phyloP scores from a whole-genome alignment of 345 rosid genomes.

The Corchorus olitorius region DNA sequence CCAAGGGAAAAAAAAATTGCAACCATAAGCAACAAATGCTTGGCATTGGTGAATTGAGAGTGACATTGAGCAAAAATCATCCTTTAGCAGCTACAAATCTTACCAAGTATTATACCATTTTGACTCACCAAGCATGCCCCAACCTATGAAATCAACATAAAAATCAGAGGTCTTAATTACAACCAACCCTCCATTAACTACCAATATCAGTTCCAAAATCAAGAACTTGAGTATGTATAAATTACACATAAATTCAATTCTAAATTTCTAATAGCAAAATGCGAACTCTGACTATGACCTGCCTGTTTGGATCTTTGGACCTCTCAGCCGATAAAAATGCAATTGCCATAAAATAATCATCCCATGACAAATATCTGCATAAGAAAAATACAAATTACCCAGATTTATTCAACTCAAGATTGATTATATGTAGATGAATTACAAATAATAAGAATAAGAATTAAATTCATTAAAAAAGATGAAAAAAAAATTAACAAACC shows the following conservation, averaged over 20 bases:
- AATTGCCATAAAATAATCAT: conserved; percentile 93
- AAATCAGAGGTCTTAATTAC: conserved; percentile 19
- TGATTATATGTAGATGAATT: neutral
- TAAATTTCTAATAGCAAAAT: neutral
- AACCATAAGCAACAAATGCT: neutral
- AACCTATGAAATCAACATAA: conserved; percentile 46
- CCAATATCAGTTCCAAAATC: conserved; percentile 10
- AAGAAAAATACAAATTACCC: neutral
- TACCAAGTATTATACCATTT: conserved; percentile 88
- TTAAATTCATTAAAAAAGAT: neutral
- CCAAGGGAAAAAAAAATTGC: conserved; percentile 18
- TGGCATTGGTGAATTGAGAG: neutral
- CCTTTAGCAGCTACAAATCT: conserved; percentile 20
- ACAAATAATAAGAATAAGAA: neutral
- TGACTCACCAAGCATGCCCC: conserved; percentile 96
- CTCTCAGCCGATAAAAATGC: conserved; percentile 84
- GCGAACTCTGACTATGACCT: conserved; percentile 46
- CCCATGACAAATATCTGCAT: conserved; percentile 88
- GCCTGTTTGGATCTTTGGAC: conserved; percentile 96
- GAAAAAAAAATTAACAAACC: conserved; percentile 40
- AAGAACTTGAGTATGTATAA: neutral
- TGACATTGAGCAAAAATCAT: neutral
- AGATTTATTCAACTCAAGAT: neutral
- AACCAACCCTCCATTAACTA: neutral
- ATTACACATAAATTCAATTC: neutral